Evolutionary conservation across 2,329 filamentous ascomycete species (phyloP).

Genomic region (Aaosphaeria arxii): DNA sequence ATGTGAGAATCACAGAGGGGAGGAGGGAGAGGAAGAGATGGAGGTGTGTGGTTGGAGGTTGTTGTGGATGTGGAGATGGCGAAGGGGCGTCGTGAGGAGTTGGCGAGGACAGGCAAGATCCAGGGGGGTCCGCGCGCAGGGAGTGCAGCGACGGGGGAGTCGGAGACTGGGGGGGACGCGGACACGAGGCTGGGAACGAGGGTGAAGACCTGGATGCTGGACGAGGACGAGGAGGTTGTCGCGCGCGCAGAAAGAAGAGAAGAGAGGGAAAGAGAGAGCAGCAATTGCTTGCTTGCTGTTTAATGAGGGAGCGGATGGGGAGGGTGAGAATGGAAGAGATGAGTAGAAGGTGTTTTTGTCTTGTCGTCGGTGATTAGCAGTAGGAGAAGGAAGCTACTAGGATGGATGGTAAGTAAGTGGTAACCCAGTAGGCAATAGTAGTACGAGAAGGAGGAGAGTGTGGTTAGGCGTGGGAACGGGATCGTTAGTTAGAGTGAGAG

Average conservation of each 20-base stretch:
- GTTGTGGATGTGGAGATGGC: conserved; percentile 7
- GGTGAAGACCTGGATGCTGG: conserved; percentile 13
- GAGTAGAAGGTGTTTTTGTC: too few relatives aligned
- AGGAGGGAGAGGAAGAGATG: too few relatives aligned
- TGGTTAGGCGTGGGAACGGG: too few relatives aligned
- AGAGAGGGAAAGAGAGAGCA: conserved; percentile 2
- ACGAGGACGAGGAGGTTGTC: conserved; percentile 12
- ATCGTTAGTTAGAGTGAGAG: too few relatives aligned
- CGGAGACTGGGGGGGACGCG: conserved; percentile 10
- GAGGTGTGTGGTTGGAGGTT: conserved; percentile 6
- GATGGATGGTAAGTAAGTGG: too few relatives aligned
- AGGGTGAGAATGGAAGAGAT: conserved; percentile 23
- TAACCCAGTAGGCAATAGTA: too few relatives aligned
- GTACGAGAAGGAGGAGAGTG: too few relatives aligned
- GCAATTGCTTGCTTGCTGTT: conserved; percentile 8
- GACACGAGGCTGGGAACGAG: neutral
- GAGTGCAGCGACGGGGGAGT: conserved; percentile 17
- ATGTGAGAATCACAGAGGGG: conserved; percentile 4
- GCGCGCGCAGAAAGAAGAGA: conserved; percentile 20
- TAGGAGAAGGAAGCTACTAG: too few relatives aligned
- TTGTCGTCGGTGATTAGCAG: conserved; percentile 8
- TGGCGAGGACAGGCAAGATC: conserved; percentile 22
- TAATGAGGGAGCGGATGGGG: conserved; percentile 3
- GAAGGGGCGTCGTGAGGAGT: conserved; percentile 3
- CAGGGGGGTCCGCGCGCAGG: conserved; percentile 28